A percentile compares a stretch with the other conserved stretches of the same genome.
Evolutionary conservation across 164 flowering plant genomes (phyloP).

Genomic region (Liquidambar formosana): DNA sequence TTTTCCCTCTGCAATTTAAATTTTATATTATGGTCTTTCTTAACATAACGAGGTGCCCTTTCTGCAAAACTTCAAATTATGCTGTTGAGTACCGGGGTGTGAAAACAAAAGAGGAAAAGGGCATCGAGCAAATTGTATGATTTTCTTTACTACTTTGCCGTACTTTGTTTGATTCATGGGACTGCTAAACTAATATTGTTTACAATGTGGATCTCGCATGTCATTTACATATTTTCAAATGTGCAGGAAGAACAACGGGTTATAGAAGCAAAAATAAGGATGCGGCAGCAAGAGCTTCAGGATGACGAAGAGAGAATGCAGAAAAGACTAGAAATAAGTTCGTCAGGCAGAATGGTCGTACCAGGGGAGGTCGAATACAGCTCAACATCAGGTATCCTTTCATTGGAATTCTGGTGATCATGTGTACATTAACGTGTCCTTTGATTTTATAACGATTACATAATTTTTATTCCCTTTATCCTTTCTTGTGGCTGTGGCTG

Average conservation of each 20-base stretch:
- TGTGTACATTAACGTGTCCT: too few relatives aligned
- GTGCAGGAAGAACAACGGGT: slow-evolving; percentile 92
- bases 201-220: not conserved
- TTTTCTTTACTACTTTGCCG: slow-evolving; percentile 5
- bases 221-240: not conserved
- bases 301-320: slow-evolving; percentile 83
- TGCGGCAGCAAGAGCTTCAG: slow-evolving; percentile 77
- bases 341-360: slow-evolving; percentile 40
- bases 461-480: too few relatives aligned
- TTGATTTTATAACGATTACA: too few relatives aligned
- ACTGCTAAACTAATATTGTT: not conserved
- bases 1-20: not conserved
- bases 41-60: slow-evolving; percentile 79
- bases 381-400: slow-evolving; percentile 47
- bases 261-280: slow-evolving; percentile 96
- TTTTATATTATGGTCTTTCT: slow-evolving; percentile 14
- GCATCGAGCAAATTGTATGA: slow-evolving; percentile 89
- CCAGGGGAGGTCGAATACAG: slow-evolving; percentile 44
- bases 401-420: too few relatives aligned
- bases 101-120: slow-evolving; percentile 89
- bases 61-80: slow-evolving; percentile 91
- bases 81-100: slow-evolving; percentile 95
- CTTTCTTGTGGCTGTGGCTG: too few relatives aligned
- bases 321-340: slow-evolving; percentile 52
- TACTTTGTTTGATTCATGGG: not conserved